Evolutionary conservation across 305 asterid genomes (phyloP), one percentile per base, ranked within the genome.

Genomic region (Solanum hybrid): DNA sequence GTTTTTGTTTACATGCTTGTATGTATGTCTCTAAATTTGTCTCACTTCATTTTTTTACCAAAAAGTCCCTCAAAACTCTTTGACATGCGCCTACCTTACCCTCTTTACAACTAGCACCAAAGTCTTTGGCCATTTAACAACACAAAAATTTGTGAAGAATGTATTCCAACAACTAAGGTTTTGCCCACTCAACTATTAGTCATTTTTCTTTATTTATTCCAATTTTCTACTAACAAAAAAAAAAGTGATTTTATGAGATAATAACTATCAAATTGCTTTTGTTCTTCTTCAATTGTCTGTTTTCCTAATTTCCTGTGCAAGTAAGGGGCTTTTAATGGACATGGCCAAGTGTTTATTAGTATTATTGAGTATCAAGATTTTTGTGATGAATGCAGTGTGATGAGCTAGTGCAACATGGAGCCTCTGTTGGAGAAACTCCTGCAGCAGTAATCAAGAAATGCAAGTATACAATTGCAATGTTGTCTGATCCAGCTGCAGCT

Each of bases 401-500:
- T 87, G 99, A 97, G 91, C 92, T 96, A 93, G 98, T 95, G 87
- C 94, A 94, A 93, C 97, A 94, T 37, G 99, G 99, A 89, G 99
- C 98, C 88, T 92, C 96, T 66, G 60, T 96, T 22, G 98, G 95
- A 89, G 97, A 95, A 93, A 91, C 93, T 91, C 98, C 99, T 66
- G 97, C 98, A 64, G 98, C 96, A 36, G 98, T 96, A 69, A 91
- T 97, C 22, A 95, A 94, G 94, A 97, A 96, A 95, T 97, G 99
- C 98, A 95, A 95, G 94, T 95, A 95, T 89, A 97, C 98, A 73
- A 95, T 97, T 89, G 99, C 96, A 88, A 97, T 97, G 96, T 36
- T 96, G 93, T 96, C 99, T 56, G 99, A 97, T 90, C 99, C 99
- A 60, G 94, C 97, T 88, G 99, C 99, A 84, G 99, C 99, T 89